Percentiles rank a stretch among this genome's conserved stretches.
phyloP scores from a whole-genome alignment of 139 green algal genomes.

The Monoraphidium neglectum region DNA sequence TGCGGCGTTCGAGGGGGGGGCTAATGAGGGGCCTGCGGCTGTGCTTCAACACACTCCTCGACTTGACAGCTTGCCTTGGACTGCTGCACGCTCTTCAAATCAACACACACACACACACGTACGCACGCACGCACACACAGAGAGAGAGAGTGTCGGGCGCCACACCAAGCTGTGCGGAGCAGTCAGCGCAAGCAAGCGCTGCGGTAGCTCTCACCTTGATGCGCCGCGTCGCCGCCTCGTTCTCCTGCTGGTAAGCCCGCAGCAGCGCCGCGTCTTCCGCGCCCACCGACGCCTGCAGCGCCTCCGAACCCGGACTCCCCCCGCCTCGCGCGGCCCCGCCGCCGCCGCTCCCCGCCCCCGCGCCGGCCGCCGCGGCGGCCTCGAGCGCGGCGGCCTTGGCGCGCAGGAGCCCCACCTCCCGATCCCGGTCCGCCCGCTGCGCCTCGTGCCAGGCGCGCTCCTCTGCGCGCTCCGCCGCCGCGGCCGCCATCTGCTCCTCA shows the following conservation, averaged over 20 bases:
- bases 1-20: no score
- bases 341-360: background rate
- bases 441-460: background rate
- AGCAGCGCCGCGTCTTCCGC: slow-evolving; percentile 37
- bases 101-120: background rate
- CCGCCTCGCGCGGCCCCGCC: background rate
- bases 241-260: slow-evolving; percentile 60
- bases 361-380: slow-evolving; percentile 5
- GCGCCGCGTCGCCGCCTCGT: slow-evolving; percentile 43
- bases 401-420: slow-evolving; percentile 29
- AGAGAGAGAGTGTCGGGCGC: background rate
- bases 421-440: slow-evolving; percentile 32
- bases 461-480: background rate
- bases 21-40: background rate
- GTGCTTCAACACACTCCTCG: slow-evolving; percentile 7
- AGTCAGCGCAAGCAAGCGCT: background rate
- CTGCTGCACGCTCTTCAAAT: slow-evolving; percentile 41
- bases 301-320: background rate
- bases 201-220: slow-evolving; percentile 48
- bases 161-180: background rate
- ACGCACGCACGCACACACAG: background rate
- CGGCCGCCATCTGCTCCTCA: slow-evolving; percentile 2
- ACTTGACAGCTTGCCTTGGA: background rate
- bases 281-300: background rate
- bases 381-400: slow-evolving; percentile 28